Percentiles rank a stretch among this genome's conserved stretches.
These are phyloP conservation scores for Verticillium klebahnii DNA, from an alignment of 2,329 filamentous ascomycete species.

Conservation along the genomic window DNA sequence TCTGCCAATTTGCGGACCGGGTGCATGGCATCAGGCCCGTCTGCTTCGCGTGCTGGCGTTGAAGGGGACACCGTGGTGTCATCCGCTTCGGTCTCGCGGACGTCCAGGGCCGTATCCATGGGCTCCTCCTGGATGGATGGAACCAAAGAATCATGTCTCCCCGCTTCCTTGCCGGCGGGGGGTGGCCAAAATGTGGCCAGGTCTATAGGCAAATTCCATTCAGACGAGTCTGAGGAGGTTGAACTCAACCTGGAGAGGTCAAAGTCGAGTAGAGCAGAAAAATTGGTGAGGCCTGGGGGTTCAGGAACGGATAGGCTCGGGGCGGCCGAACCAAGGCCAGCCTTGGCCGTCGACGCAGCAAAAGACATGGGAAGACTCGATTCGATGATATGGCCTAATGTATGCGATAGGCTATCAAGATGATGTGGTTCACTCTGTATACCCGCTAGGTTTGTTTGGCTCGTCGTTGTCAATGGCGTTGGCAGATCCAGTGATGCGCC, in stretches of 20 bases:
- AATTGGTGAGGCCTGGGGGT: not conserved
- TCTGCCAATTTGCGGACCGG: not conserved
- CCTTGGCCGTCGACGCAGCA: not conserved
- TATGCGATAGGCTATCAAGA: not conserved
- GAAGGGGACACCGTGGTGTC: not conserved
- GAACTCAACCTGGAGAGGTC: not conserved
- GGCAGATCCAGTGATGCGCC: not conserved
- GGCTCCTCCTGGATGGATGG: not conserved
- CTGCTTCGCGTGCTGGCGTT: not conserved
- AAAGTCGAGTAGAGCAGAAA: not conserved
- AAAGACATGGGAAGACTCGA: not conserved
- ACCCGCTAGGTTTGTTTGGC: not conserved
- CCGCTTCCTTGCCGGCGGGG: too few relatives aligned
- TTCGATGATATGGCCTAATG: not conserved
- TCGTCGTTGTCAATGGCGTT: not conserved
- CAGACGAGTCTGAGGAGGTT: not conserved
- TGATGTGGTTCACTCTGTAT: not conserved
- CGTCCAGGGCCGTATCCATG: not conserved
- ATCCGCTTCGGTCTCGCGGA: not conserved
- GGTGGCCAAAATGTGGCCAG: not conserved
- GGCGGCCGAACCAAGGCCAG: not conserved
- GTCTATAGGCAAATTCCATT: not conserved
- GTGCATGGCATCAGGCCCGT: not conserved
- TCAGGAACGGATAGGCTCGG: not conserved
- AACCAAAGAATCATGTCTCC: not conserved